These are phyloP conservation scores for Scenedesmus sp. DNA, from an alignment of 163 green algal species.

Conservation along the genomic window DNA sequence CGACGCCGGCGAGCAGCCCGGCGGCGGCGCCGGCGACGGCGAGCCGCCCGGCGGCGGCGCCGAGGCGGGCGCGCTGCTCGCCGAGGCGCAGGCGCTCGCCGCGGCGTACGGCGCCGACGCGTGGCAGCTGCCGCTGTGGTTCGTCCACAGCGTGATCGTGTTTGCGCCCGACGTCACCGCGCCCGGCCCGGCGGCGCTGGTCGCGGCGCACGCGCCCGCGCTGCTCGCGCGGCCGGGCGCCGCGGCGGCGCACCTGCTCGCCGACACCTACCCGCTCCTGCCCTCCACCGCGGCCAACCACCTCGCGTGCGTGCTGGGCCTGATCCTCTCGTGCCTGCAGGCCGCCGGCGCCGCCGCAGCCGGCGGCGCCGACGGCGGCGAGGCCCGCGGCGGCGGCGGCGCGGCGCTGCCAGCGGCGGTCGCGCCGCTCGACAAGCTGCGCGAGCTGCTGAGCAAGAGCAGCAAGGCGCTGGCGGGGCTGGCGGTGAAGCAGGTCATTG, in stretches of 20 bases:
- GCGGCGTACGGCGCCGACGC: constrained; percentile 46
- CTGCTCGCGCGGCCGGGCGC: constrained; percentile 39
- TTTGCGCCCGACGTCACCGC: constrained; percentile 15
- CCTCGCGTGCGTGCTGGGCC: constrained; percentile 25
- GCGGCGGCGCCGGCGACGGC: not conserved
- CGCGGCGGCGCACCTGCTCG: constrained; percentile 43
- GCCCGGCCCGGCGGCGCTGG: not conserved
- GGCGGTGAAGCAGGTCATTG: constrained; percentile 18
- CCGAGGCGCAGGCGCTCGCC: constrained; percentile 43
- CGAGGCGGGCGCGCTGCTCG: constrained; percentile 10
- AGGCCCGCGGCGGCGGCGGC: constrained; percentile 3
- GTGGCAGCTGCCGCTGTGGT: constrained; percentile 42
- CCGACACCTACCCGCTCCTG: constrained; percentile 43
- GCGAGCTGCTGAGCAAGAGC: constrained; percentile 50
- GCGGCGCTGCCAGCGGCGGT: not conserved
- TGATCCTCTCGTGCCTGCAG: not conserved
- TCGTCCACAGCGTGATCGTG: constrained; percentile 37
- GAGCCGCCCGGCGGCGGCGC: not conserved
- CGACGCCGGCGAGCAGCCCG: no score
- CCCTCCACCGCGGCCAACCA: constrained; percentile 39
- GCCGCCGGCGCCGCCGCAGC: not conserved
- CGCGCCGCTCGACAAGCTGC: constrained; percentile 11
- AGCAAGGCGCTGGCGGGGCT: constrained; percentile 25
- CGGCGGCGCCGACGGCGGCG: constrained; percentile 5
- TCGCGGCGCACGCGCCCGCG: not conserved